These are phyloP conservation scores for Colletotrichum lentis DNA, from an alignment of 2,329 filamentous ascomycete species.

Conservation along the genomic window DNA sequence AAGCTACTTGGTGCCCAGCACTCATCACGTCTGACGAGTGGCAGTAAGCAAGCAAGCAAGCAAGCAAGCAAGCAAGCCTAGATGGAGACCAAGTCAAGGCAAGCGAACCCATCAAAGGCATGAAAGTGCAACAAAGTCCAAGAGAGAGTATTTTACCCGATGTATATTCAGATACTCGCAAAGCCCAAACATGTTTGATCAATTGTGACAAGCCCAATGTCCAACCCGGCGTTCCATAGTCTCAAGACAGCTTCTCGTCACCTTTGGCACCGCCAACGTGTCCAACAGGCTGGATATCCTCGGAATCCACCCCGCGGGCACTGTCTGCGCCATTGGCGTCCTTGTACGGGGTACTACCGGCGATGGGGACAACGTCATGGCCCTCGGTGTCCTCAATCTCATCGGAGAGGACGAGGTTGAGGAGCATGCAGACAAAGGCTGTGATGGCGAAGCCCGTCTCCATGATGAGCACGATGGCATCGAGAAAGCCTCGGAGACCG, in stretches of 20 bases:
- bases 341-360: conserved; percentile 10
- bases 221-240: neutral
- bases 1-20: neutral
- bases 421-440: conserved; percentile 73
- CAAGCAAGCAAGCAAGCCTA: no score
- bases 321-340: conserved; percentile 31
- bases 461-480: conserved; percentile 77
- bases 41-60: neutral
- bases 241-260: conserved; percentile 32
- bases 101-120: neutral
- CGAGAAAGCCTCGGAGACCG: conserved; percentile 74
- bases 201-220: neutral
- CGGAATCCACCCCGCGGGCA: conserved; percentile 34
- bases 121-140: no score
- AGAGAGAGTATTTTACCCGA: neutral
- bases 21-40: neutral
- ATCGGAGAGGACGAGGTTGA: conserved; percentile 77
- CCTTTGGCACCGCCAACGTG: conserved; percentile 26
- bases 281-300: conserved; percentile 33
- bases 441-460: conserved; percentile 79
- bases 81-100: neutral
- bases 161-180: neutral
- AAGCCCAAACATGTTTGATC: neutral
- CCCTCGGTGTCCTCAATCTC: conserved; percentile 72
- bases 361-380: conserved; percentile 10